A percentile compares a stretch with the other conserved stretches of the same genome.
phyloP scores from a whole-genome alignment of 352 stramenopile genomes.

The Pythium rhizo-oryzae region DNA sequence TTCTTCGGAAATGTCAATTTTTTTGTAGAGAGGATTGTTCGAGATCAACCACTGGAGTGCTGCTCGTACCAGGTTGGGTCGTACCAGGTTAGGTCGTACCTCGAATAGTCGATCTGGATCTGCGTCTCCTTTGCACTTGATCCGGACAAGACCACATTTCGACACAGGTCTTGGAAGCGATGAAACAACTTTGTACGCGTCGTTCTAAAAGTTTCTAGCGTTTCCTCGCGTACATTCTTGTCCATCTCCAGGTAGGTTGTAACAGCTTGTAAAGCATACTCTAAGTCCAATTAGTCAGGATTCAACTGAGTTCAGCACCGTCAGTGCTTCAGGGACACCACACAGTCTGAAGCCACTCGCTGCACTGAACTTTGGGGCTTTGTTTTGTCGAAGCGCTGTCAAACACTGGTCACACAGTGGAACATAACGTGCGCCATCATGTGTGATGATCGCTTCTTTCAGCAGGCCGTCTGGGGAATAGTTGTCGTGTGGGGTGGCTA shows the following conservation, averaged over 20 bases:
- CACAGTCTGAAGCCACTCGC: neutral
- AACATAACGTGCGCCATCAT: neutral
- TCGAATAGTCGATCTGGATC: neutral
- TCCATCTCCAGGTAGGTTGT: conserved; percentile 9
- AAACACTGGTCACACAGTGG: neutral
- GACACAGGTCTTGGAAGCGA: conserved; percentile 2
- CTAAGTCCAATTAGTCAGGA: conserved; percentile 8
- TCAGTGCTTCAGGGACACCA: neutral
- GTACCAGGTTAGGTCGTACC: conserved; percentile 10
- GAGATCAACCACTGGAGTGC: conserved; percentile 8
- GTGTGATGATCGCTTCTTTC: neutral
- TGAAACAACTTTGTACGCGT: conserved; percentile 6
- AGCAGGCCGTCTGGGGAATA: neutral
- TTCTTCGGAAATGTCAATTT: conserved; percentile 1
- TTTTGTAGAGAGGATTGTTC: conserved; percentile 12
- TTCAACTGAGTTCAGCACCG: conserved; percentile 9
- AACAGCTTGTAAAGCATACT: conserved; percentile 15
- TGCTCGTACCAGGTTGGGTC: conserved; percentile 5
- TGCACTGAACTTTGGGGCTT: neutral
- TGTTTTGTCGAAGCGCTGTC: neutral
- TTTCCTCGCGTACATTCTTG: conserved; percentile 15
- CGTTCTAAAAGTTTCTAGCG: conserved; percentile 20
- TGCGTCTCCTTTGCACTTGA: neutral
- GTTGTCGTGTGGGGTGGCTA: neutral
- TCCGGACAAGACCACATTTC: conserved; percentile 10